Evolutionary conservation across 352 stramenopile species (phyloP).

Genomic region (Phytophthora palmivora): DNA sequence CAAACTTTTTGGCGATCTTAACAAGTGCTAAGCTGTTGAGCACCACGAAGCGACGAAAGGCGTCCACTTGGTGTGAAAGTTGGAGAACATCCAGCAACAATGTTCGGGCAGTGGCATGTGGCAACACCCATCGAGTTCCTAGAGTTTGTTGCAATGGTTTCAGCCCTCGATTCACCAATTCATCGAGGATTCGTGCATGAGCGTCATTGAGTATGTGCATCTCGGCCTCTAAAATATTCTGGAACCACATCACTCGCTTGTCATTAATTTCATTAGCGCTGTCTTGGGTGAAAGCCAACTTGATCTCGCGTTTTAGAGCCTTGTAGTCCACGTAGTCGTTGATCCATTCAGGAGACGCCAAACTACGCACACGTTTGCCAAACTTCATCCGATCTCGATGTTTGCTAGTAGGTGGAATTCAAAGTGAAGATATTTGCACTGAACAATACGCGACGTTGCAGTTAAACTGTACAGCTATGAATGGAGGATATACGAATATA

Average conservation of each 20-base stretch:
- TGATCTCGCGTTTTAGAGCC: slow-evolving; percentile 74
- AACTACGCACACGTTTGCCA: slow-evolving; percentile 79
- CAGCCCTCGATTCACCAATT: slow-evolving; percentile 53
- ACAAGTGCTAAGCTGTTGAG: slow-evolving; percentile 82
- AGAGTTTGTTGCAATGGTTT: slow-evolving; percentile 44
- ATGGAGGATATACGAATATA: background rate
- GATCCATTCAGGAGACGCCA: slow-evolving; percentile 65
- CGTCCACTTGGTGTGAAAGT: slow-evolving; percentile 68
- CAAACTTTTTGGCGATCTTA: slow-evolving; percentile 88
- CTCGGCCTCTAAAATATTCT: slow-evolving; percentile 47
- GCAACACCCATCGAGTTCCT: slow-evolving; percentile 69
- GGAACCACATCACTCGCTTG: slow-evolving; percentile 30
- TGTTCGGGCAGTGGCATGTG: slow-evolving; percentile 52
- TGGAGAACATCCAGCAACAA: slow-evolving; percentile 67
- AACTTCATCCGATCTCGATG: slow-evolving; percentile 70
- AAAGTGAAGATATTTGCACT: slow-evolving; percentile 19
- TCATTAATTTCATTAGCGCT: background rate
- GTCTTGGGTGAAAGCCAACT: slow-evolving; percentile 30
- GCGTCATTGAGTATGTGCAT: slow-evolving; percentile 69
- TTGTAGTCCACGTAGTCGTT: slow-evolving; percentile 87
- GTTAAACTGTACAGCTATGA: background rate
- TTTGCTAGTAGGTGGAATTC: slow-evolving; percentile 9
- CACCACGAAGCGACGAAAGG: slow-evolving; percentile 79
- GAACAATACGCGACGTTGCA: slow-evolving; percentile 6
- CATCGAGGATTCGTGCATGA: slow-evolving; percentile 60